Evolutionary conservation across 345 rosid genomes (phyloP), one percentile per base, ranked within the genome.

Genomic region (Melastoma malabathricum): DNA sequence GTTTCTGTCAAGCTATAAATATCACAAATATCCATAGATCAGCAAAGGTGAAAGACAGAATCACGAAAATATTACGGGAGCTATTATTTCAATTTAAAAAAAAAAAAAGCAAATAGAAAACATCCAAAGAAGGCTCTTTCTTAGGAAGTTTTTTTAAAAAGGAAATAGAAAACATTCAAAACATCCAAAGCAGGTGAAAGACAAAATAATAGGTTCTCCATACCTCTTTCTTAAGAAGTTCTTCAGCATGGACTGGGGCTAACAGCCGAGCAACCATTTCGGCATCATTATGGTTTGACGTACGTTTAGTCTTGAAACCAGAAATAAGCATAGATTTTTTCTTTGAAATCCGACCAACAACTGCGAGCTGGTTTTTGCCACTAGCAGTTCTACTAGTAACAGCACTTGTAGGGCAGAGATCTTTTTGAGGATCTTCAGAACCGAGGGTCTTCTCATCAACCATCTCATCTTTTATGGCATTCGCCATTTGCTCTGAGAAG

Each of bases 151-250:
- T n/a, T n/a, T n/a, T n/a, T n/a, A n/a, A 18, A 34, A 52, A 18
- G 15, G 9, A 13, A 18, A 31, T 18, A 12, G 57, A 18, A 41
- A 6, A 0, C n/a, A 27, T 57, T n/a, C 52, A 13, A 13, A 29
- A 47, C 14, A 25, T 38, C n/a, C n/a, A n/a, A n/a, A n/a, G n/a
- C n/a, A 4, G 4, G 25, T 22, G 25, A 22, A 4, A 22, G 44
- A 29, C 15, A 43, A 46, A 1, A 9, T 9, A 31, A 31, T 5
- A 31, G 38, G 7, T 31, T 31, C 38, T 44, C 52, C 19, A 6
- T 72, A 92, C 98, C 93, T 87, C 96, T 46, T 64, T 69, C 56
- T 57, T 67, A 55, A 77, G 78, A 50, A 92, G 65, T 70, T 87
- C 98, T 52, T 60, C 83, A 52, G 95, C 93, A 68, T 84, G 86